Conservation (phyloP, 2,329 filamentous ascomycete genomes). For the Fusarium pseudograminearum region DNA sequence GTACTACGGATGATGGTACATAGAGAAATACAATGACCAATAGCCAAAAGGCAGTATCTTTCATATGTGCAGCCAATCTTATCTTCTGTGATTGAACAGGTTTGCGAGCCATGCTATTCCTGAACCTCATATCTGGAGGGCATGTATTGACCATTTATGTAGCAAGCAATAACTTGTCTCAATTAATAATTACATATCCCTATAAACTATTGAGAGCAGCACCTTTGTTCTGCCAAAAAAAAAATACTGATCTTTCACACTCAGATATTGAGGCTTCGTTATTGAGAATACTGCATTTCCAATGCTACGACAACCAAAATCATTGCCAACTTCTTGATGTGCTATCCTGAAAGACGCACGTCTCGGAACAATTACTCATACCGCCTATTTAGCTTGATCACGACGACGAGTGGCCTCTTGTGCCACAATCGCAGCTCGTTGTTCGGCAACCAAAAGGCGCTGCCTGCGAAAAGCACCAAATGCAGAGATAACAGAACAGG, state of each 20-base stretch:
- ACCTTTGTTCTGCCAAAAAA: not conserved
- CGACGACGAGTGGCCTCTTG: conserved; percentile 35
- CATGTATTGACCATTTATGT: not conserved
- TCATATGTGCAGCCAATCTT: not conserved
- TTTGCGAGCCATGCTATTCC: not conserved
- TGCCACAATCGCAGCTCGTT: conserved; percentile 34
- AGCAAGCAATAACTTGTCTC: not conserved
- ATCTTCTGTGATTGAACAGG: not conserved
- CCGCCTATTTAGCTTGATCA: conserved; percentile 9
- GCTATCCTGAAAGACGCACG: not conserved
- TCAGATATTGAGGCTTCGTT: not conserved
- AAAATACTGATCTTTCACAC: not conserved
- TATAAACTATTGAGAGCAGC: not conserved
- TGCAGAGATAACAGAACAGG: conserved; percentile 55
- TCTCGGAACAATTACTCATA: not conserved
- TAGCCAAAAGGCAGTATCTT: not conserved
- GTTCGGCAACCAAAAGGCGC: conserved; percentile 34
- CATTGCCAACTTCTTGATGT: not conserved
- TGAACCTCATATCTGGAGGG: not conserved
- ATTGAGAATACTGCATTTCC: not conserved
- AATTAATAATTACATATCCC: not conserved
- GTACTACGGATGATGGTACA: conserved; percentile 33
- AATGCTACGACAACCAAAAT: not conserved
- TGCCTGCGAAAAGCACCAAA: conserved; percentile 55
- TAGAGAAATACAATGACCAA: conserved; percentile 55